Conservation (phyloP, 768 basidiomycete species). For the Tephrocybe sp. region DNA sequence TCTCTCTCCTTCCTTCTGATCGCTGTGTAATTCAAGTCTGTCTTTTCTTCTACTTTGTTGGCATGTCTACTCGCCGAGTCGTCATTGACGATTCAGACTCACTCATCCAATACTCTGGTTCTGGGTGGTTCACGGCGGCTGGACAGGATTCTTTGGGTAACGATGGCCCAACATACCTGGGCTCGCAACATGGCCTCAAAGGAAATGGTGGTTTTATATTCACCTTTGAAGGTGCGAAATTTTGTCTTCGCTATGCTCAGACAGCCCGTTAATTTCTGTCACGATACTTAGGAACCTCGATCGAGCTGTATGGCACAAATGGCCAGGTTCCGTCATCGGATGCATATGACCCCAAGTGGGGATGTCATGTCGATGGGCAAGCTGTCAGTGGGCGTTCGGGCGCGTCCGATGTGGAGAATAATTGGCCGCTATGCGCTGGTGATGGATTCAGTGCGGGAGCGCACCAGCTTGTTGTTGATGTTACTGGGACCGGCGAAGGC, state of each 20-base stretch:
- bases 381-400: not conserved
- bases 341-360: not conserved
- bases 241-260: too few relatives aligned
- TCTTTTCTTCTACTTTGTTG: not conserved
- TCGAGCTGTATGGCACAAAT: not conserved
- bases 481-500: not conserved
- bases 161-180: not conserved
- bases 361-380: not conserved
- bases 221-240: not conserved
- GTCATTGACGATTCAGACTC: not conserved
- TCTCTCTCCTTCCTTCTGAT: not conserved
- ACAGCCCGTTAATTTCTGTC: not conserved
- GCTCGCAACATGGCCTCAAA: not conserved
- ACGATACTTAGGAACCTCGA: not conserved
- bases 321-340: not conserved
- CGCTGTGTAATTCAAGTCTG: not conserved
- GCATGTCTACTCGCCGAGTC: not conserved
- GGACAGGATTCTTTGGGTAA: not conserved
- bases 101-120: not conserved
- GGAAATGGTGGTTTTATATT: not conserved
- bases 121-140: not conserved
- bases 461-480: not conserved
- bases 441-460: not conserved
- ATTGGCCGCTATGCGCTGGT: not conserved
- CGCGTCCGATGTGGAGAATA: not conserved